Percentiles rank a stretch among this genome's conserved stretches.
These are phyloP conservation scores for Trichoderma brevicompactum DNA, from an alignment of 2,329 filamentous ascomycete species.

Conservation along the genomic window DNA sequence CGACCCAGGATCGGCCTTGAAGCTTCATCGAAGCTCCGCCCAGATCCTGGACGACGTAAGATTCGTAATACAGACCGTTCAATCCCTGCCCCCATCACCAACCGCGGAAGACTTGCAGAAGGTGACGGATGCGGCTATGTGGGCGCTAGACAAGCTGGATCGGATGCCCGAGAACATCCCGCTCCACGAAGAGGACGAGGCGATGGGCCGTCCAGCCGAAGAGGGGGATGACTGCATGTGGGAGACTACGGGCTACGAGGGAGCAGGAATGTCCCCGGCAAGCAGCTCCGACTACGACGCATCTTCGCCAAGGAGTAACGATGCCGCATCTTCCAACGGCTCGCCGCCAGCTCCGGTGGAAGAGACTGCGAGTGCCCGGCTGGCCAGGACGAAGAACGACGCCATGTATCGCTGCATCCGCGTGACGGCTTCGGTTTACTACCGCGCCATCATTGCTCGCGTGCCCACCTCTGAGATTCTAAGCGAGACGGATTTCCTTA, in stretches of 20 bases:
- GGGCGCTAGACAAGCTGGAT: slow-evolving; percentile 48
- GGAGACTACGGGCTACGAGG: slow-evolving; percentile 25
- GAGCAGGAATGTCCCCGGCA: slow-evolving; percentile 17
- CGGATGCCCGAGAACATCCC: slow-evolving; percentile 35
- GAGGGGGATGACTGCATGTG: slow-evolving; percentile 21
- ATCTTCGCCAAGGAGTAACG: slow-evolving; percentile 21
- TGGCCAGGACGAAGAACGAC: slow-evolving; percentile 38
- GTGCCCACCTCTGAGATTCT: slow-evolving; percentile 49
- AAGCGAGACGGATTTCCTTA: slow-evolving; percentile 45
- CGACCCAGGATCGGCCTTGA: slow-evolving; percentile 46
- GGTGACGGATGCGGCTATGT: slow-evolving; percentile 46
- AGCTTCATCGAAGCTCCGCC: slow-evolving; percentile 53
- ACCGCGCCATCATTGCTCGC: slow-evolving; percentile 49
- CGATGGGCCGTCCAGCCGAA: not conserved
- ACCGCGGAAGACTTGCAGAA: slow-evolving; percentile 45
- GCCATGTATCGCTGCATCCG: slow-evolving; percentile 54
- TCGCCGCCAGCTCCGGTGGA: slow-evolving; percentile 17
- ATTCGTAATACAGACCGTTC: slow-evolving; percentile 50
- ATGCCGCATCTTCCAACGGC: not conserved
- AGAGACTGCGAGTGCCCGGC: slow-evolving; percentile 21
- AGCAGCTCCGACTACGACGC: slow-evolving; percentile 15
- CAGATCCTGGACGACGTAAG: slow-evolving; percentile 58
- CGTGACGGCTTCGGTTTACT: slow-evolving; percentile 53
- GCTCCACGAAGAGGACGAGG: slow-evolving; percentile 1
- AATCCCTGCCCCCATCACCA: slow-evolving; percentile 45